Conservation (phyloP, 1,139 yeast genomes). For the Yarrowia galli region DNA sequence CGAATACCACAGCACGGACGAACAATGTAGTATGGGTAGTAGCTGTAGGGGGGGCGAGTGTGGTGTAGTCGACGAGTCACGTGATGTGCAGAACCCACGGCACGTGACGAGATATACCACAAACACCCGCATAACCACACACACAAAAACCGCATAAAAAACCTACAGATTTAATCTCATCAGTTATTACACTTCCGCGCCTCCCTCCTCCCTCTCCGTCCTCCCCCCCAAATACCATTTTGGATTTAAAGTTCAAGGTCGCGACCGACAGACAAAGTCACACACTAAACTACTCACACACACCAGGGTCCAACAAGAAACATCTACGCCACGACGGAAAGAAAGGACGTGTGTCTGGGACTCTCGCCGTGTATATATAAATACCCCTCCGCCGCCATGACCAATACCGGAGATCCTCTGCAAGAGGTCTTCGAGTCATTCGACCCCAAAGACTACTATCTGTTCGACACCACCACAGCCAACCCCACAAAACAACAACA, state of each 20-base stretch:
- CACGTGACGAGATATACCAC: neutral
- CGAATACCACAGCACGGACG: neutral
- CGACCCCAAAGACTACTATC: slow-evolving; percentile 35
- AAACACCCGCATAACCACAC: no score
- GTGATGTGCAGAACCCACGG: neutral
- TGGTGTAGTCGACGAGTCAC: neutral
- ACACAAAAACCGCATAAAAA: no score
- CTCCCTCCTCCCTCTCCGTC: no score
- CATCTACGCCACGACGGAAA: slow-evolving; percentile 20
- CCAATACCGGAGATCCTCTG: slow-evolving; percentile 20
- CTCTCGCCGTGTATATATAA: slow-evolving; percentile 11
- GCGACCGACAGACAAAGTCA: slow-evolving; percentile 31
- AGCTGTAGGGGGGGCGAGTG: no score
- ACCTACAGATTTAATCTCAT: no score
- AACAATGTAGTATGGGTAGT: no score
- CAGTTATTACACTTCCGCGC: slow-evolving; percentile 5
- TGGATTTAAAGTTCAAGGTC: slow-evolving; percentile 14
- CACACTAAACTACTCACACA: slow-evolving; percentile 26
- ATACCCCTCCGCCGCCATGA: slow-evolving; percentile 16
- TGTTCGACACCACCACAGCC: slow-evolving; percentile 4
- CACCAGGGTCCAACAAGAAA: slow-evolving; percentile 24
- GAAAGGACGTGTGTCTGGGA: neutral
- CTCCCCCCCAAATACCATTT: slow-evolving; percentile 10
- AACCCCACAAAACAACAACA: slow-evolving; percentile 10
- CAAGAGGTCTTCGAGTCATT: slow-evolving; percentile 35